phyloP scores from a whole-genome alignment of 1,284 basidiomycete species.

The Rhodotorula glutinis region DNA sequence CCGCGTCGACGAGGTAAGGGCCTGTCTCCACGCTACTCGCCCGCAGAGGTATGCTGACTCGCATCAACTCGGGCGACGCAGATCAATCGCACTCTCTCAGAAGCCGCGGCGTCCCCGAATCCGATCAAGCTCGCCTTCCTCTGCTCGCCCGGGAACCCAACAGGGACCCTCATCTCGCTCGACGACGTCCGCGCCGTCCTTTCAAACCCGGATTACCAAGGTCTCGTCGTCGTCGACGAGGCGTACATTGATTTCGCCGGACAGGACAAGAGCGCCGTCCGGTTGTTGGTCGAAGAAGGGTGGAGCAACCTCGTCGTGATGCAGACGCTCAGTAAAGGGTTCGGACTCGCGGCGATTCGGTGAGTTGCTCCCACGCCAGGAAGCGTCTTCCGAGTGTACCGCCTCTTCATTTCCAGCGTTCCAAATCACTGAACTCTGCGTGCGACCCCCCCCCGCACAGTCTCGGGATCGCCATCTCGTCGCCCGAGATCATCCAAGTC shows the following conservation, averaged over 20 bases:
- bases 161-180: constrained; percentile 81
- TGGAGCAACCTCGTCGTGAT: constrained; percentile 89
- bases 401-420: no score
- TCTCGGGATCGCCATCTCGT: constrained; percentile 83
- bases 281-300: constrained; percentile 61
- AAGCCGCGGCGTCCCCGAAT: constrained; percentile 42
- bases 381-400: no score
- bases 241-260: constrained; percentile 88
- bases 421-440: no score
- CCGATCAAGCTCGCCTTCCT: constrained; percentile 86
- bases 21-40: no score
- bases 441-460: no score
- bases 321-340: constrained; percentile 95
- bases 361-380: constrained; percentile 48
- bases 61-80: constrained; percentile 45
- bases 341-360: constrained; percentile 93
- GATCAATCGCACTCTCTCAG: constrained; percentile 73
- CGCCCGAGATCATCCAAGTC: constrained; percentile 84
- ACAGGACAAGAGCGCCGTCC: constrained; percentile 56
- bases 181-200: constrained; percentile 67
- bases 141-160: constrained; percentile 97
- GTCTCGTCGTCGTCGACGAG: constrained; percentile 91
- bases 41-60: no score
- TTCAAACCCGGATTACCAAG: constrained; percentile 77
- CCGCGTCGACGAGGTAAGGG: constrained; percentile 66